phyloP scores from a whole-genome alignment of 2,329 filamentous ascomycete genomes.

The Trichophyton simii region DNA sequence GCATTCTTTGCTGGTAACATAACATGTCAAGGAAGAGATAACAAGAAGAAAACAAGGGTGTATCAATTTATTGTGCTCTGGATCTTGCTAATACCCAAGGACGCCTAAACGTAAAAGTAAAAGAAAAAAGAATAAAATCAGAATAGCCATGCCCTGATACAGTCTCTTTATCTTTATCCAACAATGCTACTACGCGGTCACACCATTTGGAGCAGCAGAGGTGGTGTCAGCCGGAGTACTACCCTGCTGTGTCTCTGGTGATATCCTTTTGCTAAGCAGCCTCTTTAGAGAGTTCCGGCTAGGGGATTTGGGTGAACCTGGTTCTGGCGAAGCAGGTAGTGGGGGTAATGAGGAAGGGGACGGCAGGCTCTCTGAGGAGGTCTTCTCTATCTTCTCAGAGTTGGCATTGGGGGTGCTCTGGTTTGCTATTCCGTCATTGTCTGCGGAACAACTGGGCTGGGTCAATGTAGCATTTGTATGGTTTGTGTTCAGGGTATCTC shows the following conservation, averaged over 20 bases:
- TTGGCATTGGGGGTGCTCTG: background rate
- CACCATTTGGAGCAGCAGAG: background rate
- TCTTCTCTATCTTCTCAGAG: background rate
- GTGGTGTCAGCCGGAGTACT: background rate
- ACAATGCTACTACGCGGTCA: background rate
- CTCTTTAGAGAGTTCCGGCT: background rate
- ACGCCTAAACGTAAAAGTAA: background rate
- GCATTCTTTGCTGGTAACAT: too few relatives aligned
- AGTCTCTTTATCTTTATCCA: background rate
- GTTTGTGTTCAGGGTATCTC: background rate
- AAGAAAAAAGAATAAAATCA: too few relatives aligned
- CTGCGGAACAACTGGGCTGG: background rate
- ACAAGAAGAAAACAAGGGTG: background rate
- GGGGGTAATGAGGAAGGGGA: background rate
- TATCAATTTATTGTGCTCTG: slow-evolving; percentile 1
- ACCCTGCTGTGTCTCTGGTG: background rate
- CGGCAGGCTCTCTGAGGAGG: background rate
- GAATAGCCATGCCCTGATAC: background rate
- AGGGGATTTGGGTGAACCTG: background rate
- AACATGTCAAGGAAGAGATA: too few relatives aligned
- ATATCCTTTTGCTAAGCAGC: background rate
- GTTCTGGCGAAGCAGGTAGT: background rate
- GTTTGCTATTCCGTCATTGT: background rate
- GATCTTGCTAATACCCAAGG: background rate
- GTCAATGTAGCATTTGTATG: background rate